Evolutionary conservation across 2,329 filamentous ascomycete species (phyloP).

Genomic region (Colletotrichum chrysophilum): DNA sequence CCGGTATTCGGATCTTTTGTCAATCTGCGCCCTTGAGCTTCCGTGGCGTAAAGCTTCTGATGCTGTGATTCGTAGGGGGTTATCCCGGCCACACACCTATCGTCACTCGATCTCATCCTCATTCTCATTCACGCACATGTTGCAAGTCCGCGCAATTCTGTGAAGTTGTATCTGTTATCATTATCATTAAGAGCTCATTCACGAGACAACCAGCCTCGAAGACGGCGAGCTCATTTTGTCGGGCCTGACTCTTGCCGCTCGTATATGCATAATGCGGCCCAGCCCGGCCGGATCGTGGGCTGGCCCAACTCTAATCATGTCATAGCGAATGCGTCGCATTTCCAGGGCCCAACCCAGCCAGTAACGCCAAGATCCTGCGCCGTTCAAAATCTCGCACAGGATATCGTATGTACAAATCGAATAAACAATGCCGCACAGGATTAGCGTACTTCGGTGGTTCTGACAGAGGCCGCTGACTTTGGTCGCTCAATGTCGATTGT

Average conservation of each 20-base stretch:
- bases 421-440: background rate
- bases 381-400: background rate
- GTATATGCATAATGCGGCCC: slow-evolving; percentile 15
- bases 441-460: slow-evolving; percentile 24
- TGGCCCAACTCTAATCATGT: slow-evolving; percentile 8
- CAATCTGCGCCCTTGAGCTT: background rate
- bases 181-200: slow-evolving; percentile 20
- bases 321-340: slow-evolving; percentile 14
- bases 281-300: background rate
- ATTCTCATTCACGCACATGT: background rate
- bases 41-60: background rate
- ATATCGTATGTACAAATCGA: background rate
- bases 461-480: slow-evolving; percentile 30
- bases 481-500: slow-evolving; percentile 66
- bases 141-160: background rate
- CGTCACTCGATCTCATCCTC: background rate
- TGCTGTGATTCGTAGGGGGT: background rate
- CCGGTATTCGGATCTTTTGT: background rate
- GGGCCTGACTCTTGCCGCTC: background rate
- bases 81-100: background rate
- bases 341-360: background rate
- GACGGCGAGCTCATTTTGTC: background rate
- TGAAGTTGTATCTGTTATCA: slow-evolving; percentile 2
- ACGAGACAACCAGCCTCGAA: background rate
- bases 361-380: slow-evolving; percentile 12